These are phyloP conservation scores for Phialophora expanda DNA, from an alignment of 2,329 filamentous ascomycete species.

Conservation along the genomic window DNA sequence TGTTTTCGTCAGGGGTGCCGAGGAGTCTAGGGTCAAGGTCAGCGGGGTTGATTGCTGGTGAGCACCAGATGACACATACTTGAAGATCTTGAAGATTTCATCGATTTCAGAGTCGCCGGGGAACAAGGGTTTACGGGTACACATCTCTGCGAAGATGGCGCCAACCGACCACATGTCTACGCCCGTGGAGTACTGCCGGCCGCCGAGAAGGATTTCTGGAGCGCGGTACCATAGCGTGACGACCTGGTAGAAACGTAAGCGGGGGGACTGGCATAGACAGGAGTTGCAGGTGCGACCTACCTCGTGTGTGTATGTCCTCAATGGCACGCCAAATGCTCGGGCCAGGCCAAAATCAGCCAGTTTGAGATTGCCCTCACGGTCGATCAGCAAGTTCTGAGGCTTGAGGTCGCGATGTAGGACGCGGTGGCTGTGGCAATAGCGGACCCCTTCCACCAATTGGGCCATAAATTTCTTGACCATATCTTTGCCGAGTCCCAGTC, in stretches of 20 bases:
- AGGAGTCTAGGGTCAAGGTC: constrained; percentile 62
- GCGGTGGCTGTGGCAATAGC: constrained; percentile 87
- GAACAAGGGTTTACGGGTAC: constrained; percentile 88
- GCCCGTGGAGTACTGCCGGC: constrained; percentile 89
- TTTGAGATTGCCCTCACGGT: constrained; percentile 86
- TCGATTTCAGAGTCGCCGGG: constrained; percentile 92
- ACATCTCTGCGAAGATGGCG: constrained; percentile 97
- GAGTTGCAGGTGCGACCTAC: constrained; percentile 46
- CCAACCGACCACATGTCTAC: constrained; percentile 97
- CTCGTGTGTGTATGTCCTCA: constrained; percentile 92
- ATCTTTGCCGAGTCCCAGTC: constrained; percentile 73
- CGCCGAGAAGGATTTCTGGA: constrained; percentile 87
- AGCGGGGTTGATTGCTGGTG: constrained; percentile 22
- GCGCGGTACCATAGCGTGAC: constrained; percentile 69
- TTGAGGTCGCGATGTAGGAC: constrained; percentile 88
- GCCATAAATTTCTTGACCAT: constrained; percentile 95
- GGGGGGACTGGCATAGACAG: neutral
- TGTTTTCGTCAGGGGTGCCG: constrained; percentile 79
- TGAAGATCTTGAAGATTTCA: constrained; percentile 94
- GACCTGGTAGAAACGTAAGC: constrained; percentile 26
- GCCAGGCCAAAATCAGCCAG: constrained; percentile 89
- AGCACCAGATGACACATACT: constrained; percentile 57
- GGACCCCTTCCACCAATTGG: constrained; percentile 81
- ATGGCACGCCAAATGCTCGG: constrained; percentile 85
- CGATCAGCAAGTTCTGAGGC: constrained; percentile 86